Percentiles rank a stretch among this genome's conserved stretches.
Evolutionary conservation across 257 asterid genomes (phyloP).

Genomic region (Plantago elongata): DNA sequence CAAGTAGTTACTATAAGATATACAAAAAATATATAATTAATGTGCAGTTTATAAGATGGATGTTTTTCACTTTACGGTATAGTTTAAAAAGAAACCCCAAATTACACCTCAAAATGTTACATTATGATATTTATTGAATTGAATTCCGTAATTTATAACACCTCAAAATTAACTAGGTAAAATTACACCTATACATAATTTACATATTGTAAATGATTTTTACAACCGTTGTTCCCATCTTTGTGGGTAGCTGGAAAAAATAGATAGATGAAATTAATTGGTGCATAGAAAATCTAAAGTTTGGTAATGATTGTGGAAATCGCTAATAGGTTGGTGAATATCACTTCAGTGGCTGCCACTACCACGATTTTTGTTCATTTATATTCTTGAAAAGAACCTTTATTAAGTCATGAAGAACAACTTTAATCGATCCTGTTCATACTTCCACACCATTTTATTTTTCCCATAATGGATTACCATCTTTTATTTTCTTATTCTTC

Average conservation of each 20-base stretch:
- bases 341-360: conserved; percentile 4
- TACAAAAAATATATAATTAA: too few relatives aligned
- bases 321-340: neutral
- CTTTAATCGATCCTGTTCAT: conserved; percentile 12
- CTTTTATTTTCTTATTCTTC: neutral
- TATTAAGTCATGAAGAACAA: neutral
- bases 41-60: too few relatives aligned
- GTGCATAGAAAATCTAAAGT: neutral
- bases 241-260: neutral
- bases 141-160: too few relatives aligned
- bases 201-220: too few relatives aligned
- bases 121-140: too few relatives aligned
- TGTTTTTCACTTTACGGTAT: too few relatives aligned
- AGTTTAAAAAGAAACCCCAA: too few relatives aligned
- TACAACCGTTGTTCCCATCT: neutral
- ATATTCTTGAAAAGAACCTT: neutral
- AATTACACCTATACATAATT: too few relatives aligned
- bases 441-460: neutral
- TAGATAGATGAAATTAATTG: neutral
- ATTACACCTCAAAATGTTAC: too few relatives aligned
- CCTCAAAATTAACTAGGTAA: too few relatives aligned
- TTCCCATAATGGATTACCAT: neutral
- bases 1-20: too few relatives aligned
- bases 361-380: neutral
- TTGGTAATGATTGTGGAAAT: conserved; percentile 3